Evolutionary conservation across 2,329 filamentous ascomycete genomes (phyloP), one percentile per base, ranked within the genome.

Genomic region (Gaeumannomyces sp.): DNA sequence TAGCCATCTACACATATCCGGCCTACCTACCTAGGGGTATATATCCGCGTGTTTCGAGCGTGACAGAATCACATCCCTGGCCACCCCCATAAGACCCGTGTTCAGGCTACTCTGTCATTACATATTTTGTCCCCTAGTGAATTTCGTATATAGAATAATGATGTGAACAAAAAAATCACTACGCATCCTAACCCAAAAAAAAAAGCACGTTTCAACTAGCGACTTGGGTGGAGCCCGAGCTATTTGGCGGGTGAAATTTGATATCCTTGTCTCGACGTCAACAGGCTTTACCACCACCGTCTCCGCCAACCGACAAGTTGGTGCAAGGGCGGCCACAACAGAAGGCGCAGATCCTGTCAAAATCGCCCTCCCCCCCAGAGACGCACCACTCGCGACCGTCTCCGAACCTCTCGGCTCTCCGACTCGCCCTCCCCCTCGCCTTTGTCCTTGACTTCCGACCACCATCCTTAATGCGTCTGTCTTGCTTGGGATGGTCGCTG

Each of bases 401-500:
- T n/a, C 19, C 22, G 22, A 53, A 7, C 33, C 7, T 7, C 22
- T 53, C 45, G 45, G 45, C 45, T 53, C 38, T 53, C 45, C 45
- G 45, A 25, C 45, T n/a, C 45, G 45, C 45, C 29, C 25, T 29
- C 27, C 10, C 57, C 29, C 25, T 25, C 2, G 22, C 57, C 29
- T 29, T 28, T 27, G 27, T 59, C 57, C 6, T 57, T 16, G n/a
- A 29, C 19, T 59, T 29, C 57, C 14, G 57, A 28, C 29, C 57
- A 59, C 27, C 27, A 59, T 59, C 25, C 62, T 59, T 38, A 33
- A 35, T 64, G 62, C 62, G 60, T 45, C 33, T 59, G 50, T 38
- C 59, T 61, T 61, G 59, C 28, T 59, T 64, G 63, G 56, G 45
- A 53, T 53, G 65, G 62, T 31, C 57, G 31, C 45, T 64, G 66